Conservation (phyloP, 495 filamentous ascomycete genomes). For the Penicillium bovifimosum region DNA sequence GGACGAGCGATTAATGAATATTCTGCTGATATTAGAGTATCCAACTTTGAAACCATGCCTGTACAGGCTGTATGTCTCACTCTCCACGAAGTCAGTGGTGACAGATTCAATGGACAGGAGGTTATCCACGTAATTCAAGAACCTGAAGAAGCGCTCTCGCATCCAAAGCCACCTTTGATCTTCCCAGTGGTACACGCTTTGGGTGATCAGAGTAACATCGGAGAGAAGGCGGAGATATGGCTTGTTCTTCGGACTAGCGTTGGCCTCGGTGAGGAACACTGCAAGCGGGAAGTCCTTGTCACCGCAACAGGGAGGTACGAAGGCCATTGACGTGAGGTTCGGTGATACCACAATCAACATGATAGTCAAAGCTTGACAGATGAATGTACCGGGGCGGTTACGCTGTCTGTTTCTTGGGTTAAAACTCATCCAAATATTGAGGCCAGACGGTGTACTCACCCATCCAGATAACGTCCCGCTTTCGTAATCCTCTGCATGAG, state of each 20-base stretch:
- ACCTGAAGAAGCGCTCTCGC: too few species aligned
- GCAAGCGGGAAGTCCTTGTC: constrained; percentile 11
- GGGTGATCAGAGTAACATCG: constrained; percentile 15
- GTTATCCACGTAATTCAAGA: constrained; percentile 7
- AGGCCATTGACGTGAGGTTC: constrained; percentile 16
- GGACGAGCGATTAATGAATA: constrained; percentile 16
- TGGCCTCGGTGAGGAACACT: constrained; percentile 11
- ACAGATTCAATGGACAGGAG: constrained; percentile 25
- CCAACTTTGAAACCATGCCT: not conserved
- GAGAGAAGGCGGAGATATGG: constrained; percentile 23
- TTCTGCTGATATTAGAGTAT: constrained; percentile 17
- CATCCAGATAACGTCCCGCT: not conserved
- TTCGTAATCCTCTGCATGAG: constrained; percentile 12
- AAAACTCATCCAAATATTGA: not conserved
- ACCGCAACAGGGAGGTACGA: constrained; percentile 7
- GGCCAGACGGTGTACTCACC: not conserved
- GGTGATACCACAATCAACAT: constrained; percentile 26
- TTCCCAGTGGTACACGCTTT: not conserved
- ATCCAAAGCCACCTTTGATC: too few species aligned
- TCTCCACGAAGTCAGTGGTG: constrained; percentile 12
- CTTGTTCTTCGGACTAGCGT: not conserved
- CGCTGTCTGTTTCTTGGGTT: not conserved
- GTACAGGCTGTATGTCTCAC: constrained; percentile 2
- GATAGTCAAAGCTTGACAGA: constrained; percentile 21
- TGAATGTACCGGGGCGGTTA: constrained; percentile 5